Conservation (phyloP, 768 basidiomycete genomes). For the Tricholoma furcatifolium region DNA sequence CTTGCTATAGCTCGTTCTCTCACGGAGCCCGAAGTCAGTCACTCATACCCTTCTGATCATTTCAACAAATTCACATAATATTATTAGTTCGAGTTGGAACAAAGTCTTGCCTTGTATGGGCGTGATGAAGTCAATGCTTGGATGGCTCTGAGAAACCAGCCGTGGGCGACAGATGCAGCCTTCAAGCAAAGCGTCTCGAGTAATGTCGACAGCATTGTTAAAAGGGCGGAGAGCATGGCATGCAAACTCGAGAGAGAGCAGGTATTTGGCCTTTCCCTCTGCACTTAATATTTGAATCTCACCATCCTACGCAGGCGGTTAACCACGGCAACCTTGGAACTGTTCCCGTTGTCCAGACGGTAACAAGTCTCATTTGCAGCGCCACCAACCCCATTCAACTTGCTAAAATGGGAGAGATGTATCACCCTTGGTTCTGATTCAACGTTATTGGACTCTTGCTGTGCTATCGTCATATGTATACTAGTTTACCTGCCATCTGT, state of each 20-base stretch:
- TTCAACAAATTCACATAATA: neutral
- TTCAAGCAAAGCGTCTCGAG: conserved; percentile 56
- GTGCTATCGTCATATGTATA: conserved; percentile 10
- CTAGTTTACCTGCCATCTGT: conserved; percentile 1
- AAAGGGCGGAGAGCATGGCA: conserved; percentile 78
- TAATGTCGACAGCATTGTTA: conserved; percentile 68
- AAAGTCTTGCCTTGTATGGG: conserved; percentile 87
- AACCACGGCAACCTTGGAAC: conserved; percentile 35
- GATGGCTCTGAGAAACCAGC: conserved; percentile 58
- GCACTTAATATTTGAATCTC: conserved; percentile 1
- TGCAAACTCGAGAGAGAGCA: conserved; percentile 87
- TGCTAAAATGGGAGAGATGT: conserved; percentile 82
- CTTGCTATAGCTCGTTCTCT: conserved; percentile 90
- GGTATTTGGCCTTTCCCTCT: conserved; percentile 35
- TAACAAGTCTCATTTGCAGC: conserved; percentile 77
- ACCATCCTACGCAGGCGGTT: conserved; percentile 31
- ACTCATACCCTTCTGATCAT: neutral
- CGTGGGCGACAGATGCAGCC: conserved; percentile 53
- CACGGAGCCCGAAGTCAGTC: conserved; percentile 83
- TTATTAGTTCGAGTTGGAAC: conserved; percentile 83
- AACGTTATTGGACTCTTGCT: conserved; percentile 7
- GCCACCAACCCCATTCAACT: conserved; percentile 87
- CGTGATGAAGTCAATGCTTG: conserved; percentile 89
- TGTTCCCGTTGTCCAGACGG: conserved; percentile 73
- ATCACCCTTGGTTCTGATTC: conserved; percentile 80